Evolutionary conservation across 163 green algal genomes (phyloP), one percentile per base, ranked within the genome.

Genomic region (Picocystis sp.): DNA sequence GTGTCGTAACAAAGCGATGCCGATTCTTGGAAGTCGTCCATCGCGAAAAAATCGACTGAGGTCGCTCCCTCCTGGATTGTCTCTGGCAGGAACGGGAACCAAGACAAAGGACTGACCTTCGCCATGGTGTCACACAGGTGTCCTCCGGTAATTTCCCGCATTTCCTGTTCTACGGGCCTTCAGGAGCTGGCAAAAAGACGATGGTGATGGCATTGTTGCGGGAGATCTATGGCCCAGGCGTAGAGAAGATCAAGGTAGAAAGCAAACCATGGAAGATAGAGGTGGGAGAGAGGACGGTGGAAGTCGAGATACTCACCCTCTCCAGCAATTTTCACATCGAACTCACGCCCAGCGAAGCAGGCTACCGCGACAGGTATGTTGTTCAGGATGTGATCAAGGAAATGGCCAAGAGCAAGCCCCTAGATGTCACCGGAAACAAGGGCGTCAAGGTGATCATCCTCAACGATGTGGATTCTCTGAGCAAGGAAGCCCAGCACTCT

Each of bases 321-420:
- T 73, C 59, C 34, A 86, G 68, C 55, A 87, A 92, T 52, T 78
- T 92, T 70, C 89, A 98, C 58, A 60, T 95, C 29, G 89, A 98
- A 76, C 71, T 98, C 46, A 95, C 88, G 65, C 89, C 89, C 24
- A 78, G 65, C 8, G 87, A 97, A 55, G 87, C 86, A 15, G 86
- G 89, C 33, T 83, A 82, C 73, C 84, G 94, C 46, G 89, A 98
- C 71, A 62, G 88, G 41, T 79, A 83, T 34, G 72, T 85, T 5
- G 76, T 82, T 5, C 79, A 91, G 64, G 88, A 96, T 62, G 81
- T 98, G 61, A 95, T 98, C 72, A 96, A 97, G 60, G 87, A 96
- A 22, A 94, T 98, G 79, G 89, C 88, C 1, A 80, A 77, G 43
- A 93, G 71, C 63, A 58, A 81, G 43, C 81, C 86, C 0, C 64